Base-by-base conservation (phyloP, 495 filamentous ascomycete species). In the Saxispiralis lemnorum region DNA sequence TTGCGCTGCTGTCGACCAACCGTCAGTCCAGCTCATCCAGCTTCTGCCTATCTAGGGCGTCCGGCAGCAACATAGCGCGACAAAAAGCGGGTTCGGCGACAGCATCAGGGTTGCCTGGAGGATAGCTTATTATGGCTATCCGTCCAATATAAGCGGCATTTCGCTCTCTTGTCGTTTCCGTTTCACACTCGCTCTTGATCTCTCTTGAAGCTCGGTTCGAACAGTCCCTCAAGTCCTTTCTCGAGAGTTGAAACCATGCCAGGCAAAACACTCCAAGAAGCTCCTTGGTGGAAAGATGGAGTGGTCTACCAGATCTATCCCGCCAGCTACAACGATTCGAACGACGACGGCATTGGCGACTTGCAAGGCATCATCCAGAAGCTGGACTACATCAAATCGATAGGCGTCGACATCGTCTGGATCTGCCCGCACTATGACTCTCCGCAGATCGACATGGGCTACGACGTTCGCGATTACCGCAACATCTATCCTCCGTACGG, bases 291-390 rank as follows among this genome's bases (percentile, higher is more conserved):
- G 55, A 58, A 58, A 43, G 47, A 54, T 44, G 41, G 45, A 7
- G 39, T 43, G 4, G 52, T 58, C 33, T 59, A 59, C 45, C 56
- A 60, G 37, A 48, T 60, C 13, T 60, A 58, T 38, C 56, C 56
- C 6, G 53, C 55, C 1, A 38, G 33, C 19, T 60, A 54, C 51
- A 44, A 47, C 33, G 57, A 60, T 42, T 52, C 47, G 7, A 52
- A 52, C 34, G 40, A 31, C 11, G 49, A 52, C 30, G 49, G 49
- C 6, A 24, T 38, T 7, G 49, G 49, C 11, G 49, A 52, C 24
- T 28, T 52, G 4, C 15, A 15, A 12, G 49, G 49, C 33, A 37
- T 52, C 32, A 43, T 52, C n/a, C 14, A 24, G 6, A 58, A 56
- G 38, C 49, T 60, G 13, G 44, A 52, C 19, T 56, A 60, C 41